These are phyloP conservation scores for Colletotrichum lini DNA, from an alignment of 2,329 filamentous ascomycete genomes.

Conservation along the genomic window DNA sequence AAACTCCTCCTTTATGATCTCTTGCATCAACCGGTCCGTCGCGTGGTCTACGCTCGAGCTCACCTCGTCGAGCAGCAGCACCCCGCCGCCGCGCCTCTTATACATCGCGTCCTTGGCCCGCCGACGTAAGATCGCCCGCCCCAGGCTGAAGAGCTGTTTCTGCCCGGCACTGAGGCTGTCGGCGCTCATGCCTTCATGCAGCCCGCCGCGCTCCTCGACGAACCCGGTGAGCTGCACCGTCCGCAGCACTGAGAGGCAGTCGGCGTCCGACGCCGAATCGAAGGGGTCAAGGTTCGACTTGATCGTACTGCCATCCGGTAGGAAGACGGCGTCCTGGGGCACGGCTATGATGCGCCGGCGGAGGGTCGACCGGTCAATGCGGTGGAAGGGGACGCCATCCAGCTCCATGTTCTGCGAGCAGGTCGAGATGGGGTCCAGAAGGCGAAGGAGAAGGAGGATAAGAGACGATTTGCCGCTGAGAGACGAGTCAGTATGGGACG, in stretches of 20 bases:
- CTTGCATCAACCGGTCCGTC: constrained; percentile 59
- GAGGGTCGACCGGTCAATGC: constrained; percentile 55
- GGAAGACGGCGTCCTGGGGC: constrained; percentile 63
- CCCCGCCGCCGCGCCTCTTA: constrained; percentile 43
- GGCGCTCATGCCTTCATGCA: constrained; percentile 54
- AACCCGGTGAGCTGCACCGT: constrained; percentile 49
- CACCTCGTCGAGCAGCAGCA: constrained; percentile 60
- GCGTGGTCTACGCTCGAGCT: constrained; percentile 58
- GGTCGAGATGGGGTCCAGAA: constrained; percentile 50
- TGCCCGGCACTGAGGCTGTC: constrained; percentile 68
- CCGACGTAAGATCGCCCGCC: constrained; percentile 64
- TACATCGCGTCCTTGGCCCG: constrained; percentile 50
- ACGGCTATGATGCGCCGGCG: constrained; percentile 61
- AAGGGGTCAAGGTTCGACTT: constrained; percentile 56
- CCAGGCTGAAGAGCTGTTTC: constrained; percentile 72
- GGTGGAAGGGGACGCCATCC: constrained; percentile 53
- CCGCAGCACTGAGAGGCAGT: constrained; percentile 49
- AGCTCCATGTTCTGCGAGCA: constrained; percentile 50
- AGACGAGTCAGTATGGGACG: not conserved
- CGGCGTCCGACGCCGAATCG: constrained; percentile 44
- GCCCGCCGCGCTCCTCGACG: constrained; percentile 47
- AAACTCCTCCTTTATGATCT: constrained; percentile 58
- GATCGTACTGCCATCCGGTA: constrained; percentile 56
- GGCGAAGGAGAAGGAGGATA: constrained; percentile 51
- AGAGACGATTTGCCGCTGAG: constrained; percentile 54